Evolutionary conservation across 108 stramenopile species (phyloP), one percentile per base, ranked within the genome.

Genomic region (Conticribra weissflogii): DNA sequence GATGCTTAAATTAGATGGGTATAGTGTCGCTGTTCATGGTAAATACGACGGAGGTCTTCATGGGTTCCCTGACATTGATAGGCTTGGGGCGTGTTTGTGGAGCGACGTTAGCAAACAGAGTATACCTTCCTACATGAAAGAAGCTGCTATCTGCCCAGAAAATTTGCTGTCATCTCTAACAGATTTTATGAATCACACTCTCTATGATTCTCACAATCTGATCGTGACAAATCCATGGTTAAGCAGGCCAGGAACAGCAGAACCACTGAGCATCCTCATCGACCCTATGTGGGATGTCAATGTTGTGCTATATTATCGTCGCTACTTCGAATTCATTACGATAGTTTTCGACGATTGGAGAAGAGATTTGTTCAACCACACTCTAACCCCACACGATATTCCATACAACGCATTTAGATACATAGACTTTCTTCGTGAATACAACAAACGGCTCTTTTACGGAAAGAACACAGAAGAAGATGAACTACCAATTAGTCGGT

Each of bases 171-270:
- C 63, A 14, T 5, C 33, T 4, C 53, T 65, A 22, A 36, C 48
- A 19, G 27, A 34, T 19, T 65, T 27, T 51, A 65, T 65, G 63
- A 34, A 65, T 29, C 31, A 65, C 15, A 18, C 63, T 22, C 9
- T 65, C 16, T 5, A 34, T 21, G 51, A 65, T 4, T 29, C 49
- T 23, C 29, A 51, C 18, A 51, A 65, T 32, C 17, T 65, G 63
- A 25, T 65, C 31, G 33, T 65, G 24, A n/a, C 45, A 15, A 65
- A 65, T 33, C 63, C 63, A 34, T 65, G 63, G 63, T 14, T 65
- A 19, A 50, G 48, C 19, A 16, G 63, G 4, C 63, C 29, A 31
- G 63, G 63, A 17, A 65, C 63, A 0, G 63, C 63, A 14, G 51
- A 65, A 21, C 53, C 63, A 3, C n/a, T 65, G 50, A 45, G 41